Evolutionary conservation across 148 eudicot genomes (phyloP), one percentile per base, ranked within the genome.

Genomic region (Camellia japonica): DNA sequence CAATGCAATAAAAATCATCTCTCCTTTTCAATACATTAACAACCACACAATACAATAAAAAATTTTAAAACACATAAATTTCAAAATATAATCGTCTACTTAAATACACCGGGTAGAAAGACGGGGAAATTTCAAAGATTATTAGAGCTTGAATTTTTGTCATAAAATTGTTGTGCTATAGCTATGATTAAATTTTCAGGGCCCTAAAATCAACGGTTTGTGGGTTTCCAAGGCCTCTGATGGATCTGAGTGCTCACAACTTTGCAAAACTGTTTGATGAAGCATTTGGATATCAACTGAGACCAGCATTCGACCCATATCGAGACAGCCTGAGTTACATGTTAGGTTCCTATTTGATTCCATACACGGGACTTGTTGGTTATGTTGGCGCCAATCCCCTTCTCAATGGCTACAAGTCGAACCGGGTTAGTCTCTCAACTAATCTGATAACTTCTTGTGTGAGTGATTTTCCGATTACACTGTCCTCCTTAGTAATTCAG

Each of bases 241-340:
- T 96, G 87, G 85, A 95, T 74, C 64, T 95, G 49, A 90, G 94
- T 75, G 55, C 84, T 1, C 10, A 75, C 0, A 82, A 82, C 46
- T 92, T 95, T 65, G 97, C 86, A n/a, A 88, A 15, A 14, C 1
- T 90, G 19, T 68, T 93, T 0, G 78, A 92, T 58, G 60, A 75
- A 30, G 97, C 99, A 61, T 90, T 95, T 67, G 93, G 87, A 46
- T 46, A 74, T 19, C 19, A 62, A 20, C 82, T 95, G 3, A 71
- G 72, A n/a, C 99, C 99, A 0, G 90, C 94, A 2, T 95, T 95
- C 78, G 80, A 95, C 72, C 97, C 97, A 10, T 95, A 95, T 70
- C 76, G 87, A 0, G 88, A 93, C 76, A 88, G 91, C 82, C 62
- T 91, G 18, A 89, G 85, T 67, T 95, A 85, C 78, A 86, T 95